phyloP scores from a whole-genome alignment of 805 yeast genomes.

The Kuraishia ogatae region DNA sequence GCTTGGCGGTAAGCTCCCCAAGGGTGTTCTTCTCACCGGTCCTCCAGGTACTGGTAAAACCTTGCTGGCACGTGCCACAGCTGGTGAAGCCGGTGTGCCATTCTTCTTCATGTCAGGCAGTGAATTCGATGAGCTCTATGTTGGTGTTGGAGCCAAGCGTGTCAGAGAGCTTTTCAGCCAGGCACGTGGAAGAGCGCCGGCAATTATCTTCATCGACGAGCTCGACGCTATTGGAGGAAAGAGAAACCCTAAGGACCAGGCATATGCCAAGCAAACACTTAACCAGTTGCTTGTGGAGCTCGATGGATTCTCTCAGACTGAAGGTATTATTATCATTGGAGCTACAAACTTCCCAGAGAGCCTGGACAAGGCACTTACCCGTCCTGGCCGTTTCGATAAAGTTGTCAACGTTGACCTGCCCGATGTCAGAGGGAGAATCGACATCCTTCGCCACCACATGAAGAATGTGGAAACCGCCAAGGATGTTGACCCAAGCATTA shows the following conservation, averaged over 20 bases:
- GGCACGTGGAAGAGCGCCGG: conserved; percentile 94
- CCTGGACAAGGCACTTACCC: conserved; percentile 90
- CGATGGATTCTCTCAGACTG: conserved; percentile 89
- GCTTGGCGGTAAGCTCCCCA: conserved; percentile 94
- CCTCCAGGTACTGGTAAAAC: conserved; percentile 99
- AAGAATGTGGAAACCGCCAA: conserved; percentile 79
- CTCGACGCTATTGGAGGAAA: conserved; percentile 98
- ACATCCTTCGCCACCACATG: conserved; percentile 86
- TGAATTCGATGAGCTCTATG: conserved; percentile 95
- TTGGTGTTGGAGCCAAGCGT: conserved; percentile 98
- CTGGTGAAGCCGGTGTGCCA: conserved; percentile 99
- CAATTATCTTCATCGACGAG: conserved; percentile 95
- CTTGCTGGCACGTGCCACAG: conserved; percentile 92
- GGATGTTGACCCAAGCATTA: conserved; percentile 77
- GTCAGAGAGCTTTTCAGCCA: conserved; percentile 90
- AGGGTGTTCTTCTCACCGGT: conserved; percentile 93
- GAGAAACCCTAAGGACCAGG: conserved; percentile 95
- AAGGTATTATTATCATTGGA: conserved; percentile 92
- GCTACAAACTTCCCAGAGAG: conserved; percentile 98
- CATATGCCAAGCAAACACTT: conserved; percentile 94
- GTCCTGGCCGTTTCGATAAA: conserved; percentile 98
- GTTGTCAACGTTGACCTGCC: conserved; percentile 93
- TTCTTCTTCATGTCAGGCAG: conserved; percentile 98
- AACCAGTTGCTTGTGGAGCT: conserved; percentile 93
- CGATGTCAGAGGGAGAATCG: conserved; percentile 95